phyloP scores from a whole-genome alignment of 2,329 filamentous ascomycete species.

The Calonectria leucothoes region DNA sequence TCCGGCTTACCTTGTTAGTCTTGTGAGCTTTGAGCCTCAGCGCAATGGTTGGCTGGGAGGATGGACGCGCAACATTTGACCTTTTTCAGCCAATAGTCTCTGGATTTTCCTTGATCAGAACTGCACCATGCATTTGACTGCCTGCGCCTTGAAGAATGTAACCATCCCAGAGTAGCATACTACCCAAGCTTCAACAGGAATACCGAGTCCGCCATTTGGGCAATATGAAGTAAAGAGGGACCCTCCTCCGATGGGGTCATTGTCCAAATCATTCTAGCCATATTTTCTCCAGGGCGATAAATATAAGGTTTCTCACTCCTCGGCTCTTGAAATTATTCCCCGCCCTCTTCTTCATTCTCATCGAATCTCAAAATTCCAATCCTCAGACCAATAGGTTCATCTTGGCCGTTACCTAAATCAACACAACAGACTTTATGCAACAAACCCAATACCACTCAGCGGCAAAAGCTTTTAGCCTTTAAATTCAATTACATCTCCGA shows the following conservation, averaged over 20 bases:
- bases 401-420: no score
- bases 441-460: background rate
- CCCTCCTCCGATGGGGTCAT: background rate
- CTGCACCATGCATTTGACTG: background rate
- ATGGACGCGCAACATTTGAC: background rate
- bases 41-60: background rate
- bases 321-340: no score
- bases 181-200: background rate
- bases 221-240: background rate
- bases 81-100: background rate
- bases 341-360: no score
- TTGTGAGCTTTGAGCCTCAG: background rate
- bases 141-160: background rate
- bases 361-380: no score
- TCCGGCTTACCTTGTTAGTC: background rate
- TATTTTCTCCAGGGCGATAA: background rate
- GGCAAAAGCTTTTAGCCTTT: background rate
- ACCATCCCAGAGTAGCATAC: background rate
- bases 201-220: background rate
- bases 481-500: background rate
- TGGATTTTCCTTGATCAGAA: background rate
- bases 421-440: no score
- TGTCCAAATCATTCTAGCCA: background rate
- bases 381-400: no score
- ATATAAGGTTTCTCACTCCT: background rate